Conservation (phyloP, 345 rosid species). For the Carallia brachiata region DNA sequence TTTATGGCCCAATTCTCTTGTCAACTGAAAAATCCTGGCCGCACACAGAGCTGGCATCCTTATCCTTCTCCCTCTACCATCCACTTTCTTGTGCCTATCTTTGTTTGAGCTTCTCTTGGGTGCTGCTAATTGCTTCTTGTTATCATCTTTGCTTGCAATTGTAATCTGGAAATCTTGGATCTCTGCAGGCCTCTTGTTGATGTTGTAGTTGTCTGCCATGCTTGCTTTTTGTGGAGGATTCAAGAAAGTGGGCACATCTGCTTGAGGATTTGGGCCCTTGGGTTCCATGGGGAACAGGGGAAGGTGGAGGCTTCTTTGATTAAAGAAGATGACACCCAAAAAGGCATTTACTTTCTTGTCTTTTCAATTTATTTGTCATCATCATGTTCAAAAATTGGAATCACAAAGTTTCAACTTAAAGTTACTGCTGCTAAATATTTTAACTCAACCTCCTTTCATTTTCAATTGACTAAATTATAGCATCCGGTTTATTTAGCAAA, state of each 20-base stretch:
- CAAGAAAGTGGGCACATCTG: constrained; percentile 47
- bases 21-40: constrained; percentile 89
- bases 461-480: constrained; percentile 14
- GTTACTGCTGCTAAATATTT: constrained; percentile 30
- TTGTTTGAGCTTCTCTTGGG: constrained; percentile 89
- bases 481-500: not conserved
- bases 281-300: constrained; percentile 23
- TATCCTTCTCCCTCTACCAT: constrained; percentile 90
- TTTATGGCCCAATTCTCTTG: constrained; percentile 94
- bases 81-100: constrained; percentile 94
- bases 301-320: constrained; percentile 26
- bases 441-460: constrained; percentile 13
- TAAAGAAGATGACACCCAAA: constrained; percentile 30
- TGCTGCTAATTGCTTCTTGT: constrained; percentile 54
- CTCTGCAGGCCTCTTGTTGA: constrained; percentile 41
- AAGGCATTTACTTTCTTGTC: constrained; percentile 27
- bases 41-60: constrained; percentile 99
- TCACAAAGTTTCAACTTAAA: constrained; percentile 44
- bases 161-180: constrained; percentile 71
- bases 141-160: constrained; percentile 55
- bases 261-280: constrained; percentile 16
- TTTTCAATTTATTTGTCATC: constrained; percentile 25
- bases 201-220: constrained; percentile 28
- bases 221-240: constrained; percentile 35
- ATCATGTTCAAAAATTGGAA: constrained; percentile 33